These are phyloP conservation scores for Malassezia equina DNA, from an alignment of 1,284 basidiomycete genomes.

Conservation along the genomic window DNA sequence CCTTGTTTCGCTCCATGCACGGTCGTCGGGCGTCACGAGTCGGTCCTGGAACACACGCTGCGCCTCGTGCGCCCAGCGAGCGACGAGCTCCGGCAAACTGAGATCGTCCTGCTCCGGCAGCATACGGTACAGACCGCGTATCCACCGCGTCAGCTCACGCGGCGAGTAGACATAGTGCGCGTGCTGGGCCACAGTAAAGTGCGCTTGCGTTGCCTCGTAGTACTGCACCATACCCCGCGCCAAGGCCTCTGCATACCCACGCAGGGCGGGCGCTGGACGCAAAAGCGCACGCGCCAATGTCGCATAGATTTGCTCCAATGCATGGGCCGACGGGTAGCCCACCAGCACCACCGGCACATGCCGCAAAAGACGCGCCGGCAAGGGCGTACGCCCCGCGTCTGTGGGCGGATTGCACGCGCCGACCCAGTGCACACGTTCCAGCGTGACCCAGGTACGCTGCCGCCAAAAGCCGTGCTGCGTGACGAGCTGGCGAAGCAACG, in stretches of 20 bases:
- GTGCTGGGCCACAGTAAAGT: conserved; percentile 88
- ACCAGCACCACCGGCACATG: conserved; percentile 99
- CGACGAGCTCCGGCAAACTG: conserved; percentile 83
- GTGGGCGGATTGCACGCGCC: conserved; percentile 99
- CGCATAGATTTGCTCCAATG: conserved; percentile 95
- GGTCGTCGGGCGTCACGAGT: conserved; percentile 56
- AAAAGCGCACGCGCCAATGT: conserved; percentile 95
- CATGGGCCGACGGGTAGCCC: conserved; percentile 93
- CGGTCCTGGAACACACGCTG: conserved; percentile 95
- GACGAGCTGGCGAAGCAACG: conserved; percentile 92
- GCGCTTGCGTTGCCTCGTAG: conserved; percentile 83
- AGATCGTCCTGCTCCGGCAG: conserved; percentile 84
- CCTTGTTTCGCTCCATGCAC: conserved; percentile 78
- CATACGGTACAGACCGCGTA: conserved; percentile 92
- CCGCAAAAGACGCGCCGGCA: conserved; percentile 89
- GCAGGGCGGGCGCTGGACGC: conserved; percentile 86
- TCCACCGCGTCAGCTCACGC: conserved; percentile 96
- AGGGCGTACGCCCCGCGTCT: conserved; percentile 97
- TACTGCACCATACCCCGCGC: conserved; percentile 96
- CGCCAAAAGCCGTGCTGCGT: conserved; percentile 94
- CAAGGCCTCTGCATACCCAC: conserved; percentile 83
- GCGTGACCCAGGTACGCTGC: conserved; percentile 92
- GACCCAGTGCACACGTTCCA: conserved; percentile 97
- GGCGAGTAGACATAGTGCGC: conserved; percentile 99
- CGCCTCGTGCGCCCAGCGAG: conserved; percentile 97